Evolutionary conservation across 1,284 basidiomycete genomes (phyloP), one percentile per base, ranked within the genome.

Genomic region (Microbotryum saponariae): DNA sequence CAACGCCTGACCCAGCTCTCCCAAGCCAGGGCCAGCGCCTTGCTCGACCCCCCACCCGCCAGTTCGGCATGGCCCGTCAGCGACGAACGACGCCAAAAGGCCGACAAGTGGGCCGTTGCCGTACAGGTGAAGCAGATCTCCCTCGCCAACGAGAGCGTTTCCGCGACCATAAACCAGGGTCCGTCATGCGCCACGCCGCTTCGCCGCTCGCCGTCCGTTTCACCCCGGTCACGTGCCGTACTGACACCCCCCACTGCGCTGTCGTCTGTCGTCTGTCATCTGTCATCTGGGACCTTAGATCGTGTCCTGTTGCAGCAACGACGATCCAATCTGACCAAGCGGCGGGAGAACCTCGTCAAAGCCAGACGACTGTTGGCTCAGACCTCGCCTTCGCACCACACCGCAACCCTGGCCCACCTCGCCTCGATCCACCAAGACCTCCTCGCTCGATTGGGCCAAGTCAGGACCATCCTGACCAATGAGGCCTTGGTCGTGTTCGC

Each of bases 401-500:
- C 48, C 51, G 23, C 44, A 21, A 29, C 44, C 9, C 53, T 59
- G n/a, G 23, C 23, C 37, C 48, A 53, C 1, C 23, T 58, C 4
- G 9, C 27, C 21, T 55, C 66, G 2, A 50, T 54, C 31, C 16
- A 25, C 45, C 42, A 31, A 18, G 31, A 21, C 14, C 44, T 54
- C 21, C 8, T 47, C 51, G 31, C 45, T 45, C 45, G 46, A 16
- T 23, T 21, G 7, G 44, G 37, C 3, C 50, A 54, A 7, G 44
- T 59, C 1, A 49, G 65, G 8, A n/a, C 31, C 23, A 62, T 65
- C 56, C 45, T 62, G 6, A 51, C 55, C 7, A 21, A 25, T 21
- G 66, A 68, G 44, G 56, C 66, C 31, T 42, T 65, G 33, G 44
- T 58, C n/a, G 58, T 57, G 1, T 64, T 31, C n/a, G 64, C 56